phyloP scores from a whole-genome alignment of 345 rosid genomes.

The Brassica nigra region DNA sequence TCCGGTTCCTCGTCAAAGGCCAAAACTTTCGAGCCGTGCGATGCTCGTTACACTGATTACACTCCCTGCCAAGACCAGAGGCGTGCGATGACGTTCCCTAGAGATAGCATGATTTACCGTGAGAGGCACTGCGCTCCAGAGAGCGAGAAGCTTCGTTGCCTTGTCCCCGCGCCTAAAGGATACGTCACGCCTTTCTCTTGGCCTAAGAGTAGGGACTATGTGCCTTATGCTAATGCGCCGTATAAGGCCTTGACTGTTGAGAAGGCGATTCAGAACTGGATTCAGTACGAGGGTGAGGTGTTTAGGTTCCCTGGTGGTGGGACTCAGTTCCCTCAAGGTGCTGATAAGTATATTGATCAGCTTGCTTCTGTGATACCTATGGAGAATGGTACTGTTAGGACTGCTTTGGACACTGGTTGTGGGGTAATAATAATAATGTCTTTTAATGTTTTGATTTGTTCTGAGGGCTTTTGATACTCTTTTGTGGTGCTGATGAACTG shows the following conservation, averaged over 20 bases:
- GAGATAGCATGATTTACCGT: constrained; percentile 87
- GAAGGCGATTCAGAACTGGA: constrained; percentile 99
- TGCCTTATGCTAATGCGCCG: constrained; percentile 97
- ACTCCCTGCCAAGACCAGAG: constrained; percentile 97
- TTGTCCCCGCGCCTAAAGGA: constrained; percentile 92
- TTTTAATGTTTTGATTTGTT: background rate
- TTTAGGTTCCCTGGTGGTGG: constrained; percentile 99
- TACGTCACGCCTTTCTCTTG: constrained; percentile 95
- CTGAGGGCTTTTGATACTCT: too few relatives aligned
- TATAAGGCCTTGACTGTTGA: constrained; percentile 97
- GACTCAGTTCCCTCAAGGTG: constrained; percentile 99
- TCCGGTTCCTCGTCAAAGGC: constrained; percentile 48
- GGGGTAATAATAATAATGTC: constrained; percentile 61
- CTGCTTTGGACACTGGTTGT: constrained; percentile 97
- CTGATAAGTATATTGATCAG: constrained; percentile 91
- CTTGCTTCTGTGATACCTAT: constrained; percentile 92
- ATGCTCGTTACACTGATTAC: constrained; percentile 66
- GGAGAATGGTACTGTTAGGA: constrained; percentile 87
- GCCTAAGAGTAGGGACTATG: constrained; percentile 99
- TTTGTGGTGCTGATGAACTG: background rate
- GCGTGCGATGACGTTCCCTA: constrained; percentile 97
- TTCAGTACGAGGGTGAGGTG: constrained; percentile 92
- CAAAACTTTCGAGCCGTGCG: constrained; percentile 57
- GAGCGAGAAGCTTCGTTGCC: constrained; percentile 72
- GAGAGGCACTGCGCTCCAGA: constrained; percentile 91